Conservation (phyloP, 2,329 filamentous ascomycete genomes). For the Microcyclospora pomicola region DNA sequence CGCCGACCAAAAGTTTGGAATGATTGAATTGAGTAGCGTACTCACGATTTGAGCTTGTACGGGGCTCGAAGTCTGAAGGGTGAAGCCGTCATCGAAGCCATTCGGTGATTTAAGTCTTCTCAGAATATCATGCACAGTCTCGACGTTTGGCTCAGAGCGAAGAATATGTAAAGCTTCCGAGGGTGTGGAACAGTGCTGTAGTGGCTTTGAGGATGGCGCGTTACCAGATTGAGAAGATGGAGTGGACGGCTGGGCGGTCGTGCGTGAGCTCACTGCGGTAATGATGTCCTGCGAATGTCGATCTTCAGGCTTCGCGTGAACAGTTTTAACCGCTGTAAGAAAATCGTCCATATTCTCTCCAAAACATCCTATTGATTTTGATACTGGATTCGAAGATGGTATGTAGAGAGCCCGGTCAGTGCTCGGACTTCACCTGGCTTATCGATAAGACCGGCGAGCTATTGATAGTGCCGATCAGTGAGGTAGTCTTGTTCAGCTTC, state of each 20-base stretch:
- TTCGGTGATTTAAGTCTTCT: constrained; percentile 3
- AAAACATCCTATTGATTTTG: neutral
- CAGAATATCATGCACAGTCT: constrained; percentile 18
- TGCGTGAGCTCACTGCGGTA: neutral
- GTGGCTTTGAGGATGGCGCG: neutral
- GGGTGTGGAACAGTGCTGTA: constrained; percentile 2
- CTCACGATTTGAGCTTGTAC: constrained; percentile 62
- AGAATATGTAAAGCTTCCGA: constrained; percentile 23
- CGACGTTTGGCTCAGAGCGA: constrained; percentile 26
- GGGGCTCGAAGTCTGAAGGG: constrained; percentile 50
- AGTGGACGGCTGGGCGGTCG: neutral
- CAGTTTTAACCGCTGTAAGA: constrained; percentile 35
- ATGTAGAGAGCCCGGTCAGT: too few species aligned
- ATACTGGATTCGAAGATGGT: too few species aligned
- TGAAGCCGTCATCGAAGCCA: constrained; percentile 28
- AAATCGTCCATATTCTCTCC: constrained; percentile 33
- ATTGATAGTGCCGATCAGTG: too few species aligned
- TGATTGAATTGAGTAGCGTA: constrained; percentile 56
- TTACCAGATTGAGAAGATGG: neutral
- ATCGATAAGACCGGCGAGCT: too few species aligned
- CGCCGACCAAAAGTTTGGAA: constrained; percentile 69
- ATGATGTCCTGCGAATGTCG: neutral
- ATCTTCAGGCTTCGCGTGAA: constrained; percentile 6
- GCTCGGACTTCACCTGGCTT: too few species aligned
- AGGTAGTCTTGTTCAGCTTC: too few species aligned